Conservation (phyloP, 129 eudicot species). For the Scalesia atractyloides region DNA sequence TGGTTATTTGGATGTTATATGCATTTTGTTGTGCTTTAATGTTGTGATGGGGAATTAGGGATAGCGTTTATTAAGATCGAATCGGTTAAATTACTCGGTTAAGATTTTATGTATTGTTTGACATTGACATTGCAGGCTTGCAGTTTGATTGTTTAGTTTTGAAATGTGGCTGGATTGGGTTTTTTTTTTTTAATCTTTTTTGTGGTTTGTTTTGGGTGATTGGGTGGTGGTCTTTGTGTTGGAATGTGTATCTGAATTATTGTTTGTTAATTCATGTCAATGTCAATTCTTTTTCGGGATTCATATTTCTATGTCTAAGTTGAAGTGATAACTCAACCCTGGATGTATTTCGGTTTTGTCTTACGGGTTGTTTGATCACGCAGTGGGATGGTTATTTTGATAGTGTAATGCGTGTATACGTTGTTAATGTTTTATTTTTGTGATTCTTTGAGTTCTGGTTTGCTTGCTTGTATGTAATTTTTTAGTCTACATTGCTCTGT, state of each 20-base stretch:
- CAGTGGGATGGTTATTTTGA: slow-evolving; percentile 5
- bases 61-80: neutral
- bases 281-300: neutral
- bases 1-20: slow-evolving; percentile 11
- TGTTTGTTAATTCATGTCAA: neutral
- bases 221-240: slow-evolving; percentile 3
- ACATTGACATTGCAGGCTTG: neutral
- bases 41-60: neutral
- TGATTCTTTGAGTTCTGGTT: neutral
- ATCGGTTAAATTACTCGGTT: neutral
- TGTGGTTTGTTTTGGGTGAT: slow-evolving; percentile 13
- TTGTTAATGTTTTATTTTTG: neutral
- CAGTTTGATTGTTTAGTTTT: slow-evolving; percentile 3
- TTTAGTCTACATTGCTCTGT: neutral
- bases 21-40: neutral
- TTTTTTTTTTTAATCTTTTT: too few relatives aligned
- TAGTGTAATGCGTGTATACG: neutral
- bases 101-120: slow-evolving; percentile 15
- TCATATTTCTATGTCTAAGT: neutral
- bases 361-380: slow-evolving; percentile 2
- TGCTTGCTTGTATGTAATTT: neutral
- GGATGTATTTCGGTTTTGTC: neutral
- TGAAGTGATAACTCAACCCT: neutral
- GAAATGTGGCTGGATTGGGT: slow-evolving; percentile 15
- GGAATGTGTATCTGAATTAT: slow-evolving; percentile 6